A percentile compares a stretch with the other conserved stretches of the same genome.
Conservation (phyloP, 164 flowering plant genomes). For the Magnolia sinica region DNA sequence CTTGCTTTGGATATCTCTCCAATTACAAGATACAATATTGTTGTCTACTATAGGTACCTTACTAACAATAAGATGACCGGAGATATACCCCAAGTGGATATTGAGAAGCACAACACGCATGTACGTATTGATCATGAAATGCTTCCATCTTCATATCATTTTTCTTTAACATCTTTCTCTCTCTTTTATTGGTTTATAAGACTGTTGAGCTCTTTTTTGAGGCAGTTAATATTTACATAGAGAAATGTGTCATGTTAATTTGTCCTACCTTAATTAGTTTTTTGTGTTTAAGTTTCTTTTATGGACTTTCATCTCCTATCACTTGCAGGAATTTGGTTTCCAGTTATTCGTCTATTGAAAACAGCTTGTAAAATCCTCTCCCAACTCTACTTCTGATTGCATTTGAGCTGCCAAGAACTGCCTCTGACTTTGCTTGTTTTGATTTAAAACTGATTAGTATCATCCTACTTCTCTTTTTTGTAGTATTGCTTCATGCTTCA, state of each 20-base stretch:
- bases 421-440: too few relatives aligned
- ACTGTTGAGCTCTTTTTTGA: background rate
- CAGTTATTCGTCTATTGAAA: too few relatives aligned
- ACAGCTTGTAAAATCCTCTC: too few relatives aligned
- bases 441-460: too few relatives aligned
- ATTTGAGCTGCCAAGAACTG: too few relatives aligned
- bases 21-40: background rate
- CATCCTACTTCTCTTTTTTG: too few relatives aligned
- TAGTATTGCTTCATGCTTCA: too few relatives aligned
- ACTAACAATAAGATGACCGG: conserved; percentile 60
- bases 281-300: too few relatives aligned
- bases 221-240: background rate
- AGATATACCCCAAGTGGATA: conserved; percentile 43
- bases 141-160: background rate
- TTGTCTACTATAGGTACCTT: conserved; percentile 47
- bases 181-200: background rate
- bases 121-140: conserved; percentile 33
- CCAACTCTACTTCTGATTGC: too few relatives aligned
- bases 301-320: too few relatives aligned
- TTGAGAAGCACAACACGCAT: conserved; percentile 19
- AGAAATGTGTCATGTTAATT: background rate
- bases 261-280: background rate
- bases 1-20: background rate
- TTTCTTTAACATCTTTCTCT: background rate
- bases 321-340: too few relatives aligned